These are phyloP conservation scores for Xerocomus brunneocitrinus DNA, from an alignment of 768 basidiomycete species.

Conservation along the genomic window DNA sequence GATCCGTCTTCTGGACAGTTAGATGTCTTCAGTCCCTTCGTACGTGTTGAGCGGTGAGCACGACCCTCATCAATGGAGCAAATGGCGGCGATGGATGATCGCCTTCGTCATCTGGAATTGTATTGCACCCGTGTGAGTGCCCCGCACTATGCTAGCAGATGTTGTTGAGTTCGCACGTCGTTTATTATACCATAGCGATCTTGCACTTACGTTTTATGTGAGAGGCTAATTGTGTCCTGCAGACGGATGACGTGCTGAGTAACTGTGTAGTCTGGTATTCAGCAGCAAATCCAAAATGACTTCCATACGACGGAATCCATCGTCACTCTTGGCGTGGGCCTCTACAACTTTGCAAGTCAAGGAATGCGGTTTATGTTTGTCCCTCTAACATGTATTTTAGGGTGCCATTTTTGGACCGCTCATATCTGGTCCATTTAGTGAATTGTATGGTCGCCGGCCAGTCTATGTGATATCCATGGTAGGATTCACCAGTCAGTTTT, in stretches of 20 bases:
- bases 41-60: slow-evolving; percentile 16
- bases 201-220: slow-evolving; percentile 28
- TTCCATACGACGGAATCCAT: slow-evolving; percentile 17
- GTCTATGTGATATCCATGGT: slow-evolving; percentile 18
- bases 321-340: slow-evolving; percentile 24
- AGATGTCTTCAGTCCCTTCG: slow-evolving; percentile 21
- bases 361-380: neutral
- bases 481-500: slow-evolving; percentile 20
- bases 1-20: neutral
- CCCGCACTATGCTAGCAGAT: neutral
- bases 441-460: slow-evolving; percentile 23
- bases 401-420: slow-evolving; percentile 25
- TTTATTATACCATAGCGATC: slow-evolving; percentile 12
- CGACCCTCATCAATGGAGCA: slow-evolving; percentile 28
- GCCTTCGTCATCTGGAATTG: slow-evolving; percentile 26
- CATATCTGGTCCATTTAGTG: slow-evolving; percentile 23
- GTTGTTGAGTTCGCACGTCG: neutral
- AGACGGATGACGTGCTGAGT: slow-evolving; percentile 4
- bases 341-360: slow-evolving; percentile 25
- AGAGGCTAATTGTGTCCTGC: neutral
- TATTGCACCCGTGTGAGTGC: slow-evolving; percentile 28
- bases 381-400: slow-evolving; percentile 1
- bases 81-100: slow-evolving; percentile 26
- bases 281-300: slow-evolving; percentile 24
- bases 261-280: slow-evolving; percentile 22